A percentile compares a stretch with the other conserved stretches of the same genome.
These are phyloP conservation scores for Yamadazyma akitaensis DNA, from an alignment of 805 yeast genomes.

Conservation along the genomic window DNA sequence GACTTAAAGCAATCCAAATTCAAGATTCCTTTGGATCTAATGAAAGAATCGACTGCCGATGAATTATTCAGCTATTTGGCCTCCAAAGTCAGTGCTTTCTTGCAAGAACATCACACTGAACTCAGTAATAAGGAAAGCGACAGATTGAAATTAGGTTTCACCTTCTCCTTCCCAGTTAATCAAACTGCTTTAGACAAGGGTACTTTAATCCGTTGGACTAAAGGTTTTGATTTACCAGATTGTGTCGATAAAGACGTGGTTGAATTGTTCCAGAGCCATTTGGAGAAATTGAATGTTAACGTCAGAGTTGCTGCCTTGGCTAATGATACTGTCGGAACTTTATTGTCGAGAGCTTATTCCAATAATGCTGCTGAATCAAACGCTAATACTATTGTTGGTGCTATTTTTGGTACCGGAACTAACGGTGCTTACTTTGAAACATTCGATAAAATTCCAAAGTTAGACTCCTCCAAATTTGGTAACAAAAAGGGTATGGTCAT, in stretches of 20 bases:
- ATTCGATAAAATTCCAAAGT: slow-evolving; percentile 68
- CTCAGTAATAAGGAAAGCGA: slow-evolving; percentile 9
- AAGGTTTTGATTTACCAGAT: slow-evolving; percentile 86
- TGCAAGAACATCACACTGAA: slow-evolving; percentile 58
- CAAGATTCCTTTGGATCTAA: slow-evolving; percentile 73
- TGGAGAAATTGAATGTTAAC: slow-evolving; percentile 58
- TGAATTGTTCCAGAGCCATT: slow-evolving; percentile 61
- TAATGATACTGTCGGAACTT: slow-evolving; percentile 94
- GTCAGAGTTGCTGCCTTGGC: slow-evolving; percentile 83
- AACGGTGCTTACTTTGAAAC: slow-evolving; percentile 92
- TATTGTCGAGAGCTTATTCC: slow-evolving; percentile 82
- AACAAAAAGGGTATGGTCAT: slow-evolving; percentile 63
- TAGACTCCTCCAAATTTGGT: slow-evolving; percentile 43
- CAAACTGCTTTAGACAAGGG: slow-evolving; percentile 82
- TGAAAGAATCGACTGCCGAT: slow-evolving; percentile 60
- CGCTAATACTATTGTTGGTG: slow-evolving; percentile 79
- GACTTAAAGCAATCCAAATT: slow-evolving; percentile 70
- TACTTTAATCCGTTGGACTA: slow-evolving; percentile 89
- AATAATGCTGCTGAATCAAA: slow-evolving; percentile 58
- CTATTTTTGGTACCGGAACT: slow-evolving; percentile 96
- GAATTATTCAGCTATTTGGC: slow-evolving; percentile 78
- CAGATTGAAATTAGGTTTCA: slow-evolving; percentile 77
- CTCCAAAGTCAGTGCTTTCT: slow-evolving; percentile 59
- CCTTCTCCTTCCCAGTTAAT: slow-evolving; percentile 89
- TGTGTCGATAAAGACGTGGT: slow-evolving; percentile 85